Conservation (phyloP, 352 stramenopile species). For the Pythium graminicola region DNA sequence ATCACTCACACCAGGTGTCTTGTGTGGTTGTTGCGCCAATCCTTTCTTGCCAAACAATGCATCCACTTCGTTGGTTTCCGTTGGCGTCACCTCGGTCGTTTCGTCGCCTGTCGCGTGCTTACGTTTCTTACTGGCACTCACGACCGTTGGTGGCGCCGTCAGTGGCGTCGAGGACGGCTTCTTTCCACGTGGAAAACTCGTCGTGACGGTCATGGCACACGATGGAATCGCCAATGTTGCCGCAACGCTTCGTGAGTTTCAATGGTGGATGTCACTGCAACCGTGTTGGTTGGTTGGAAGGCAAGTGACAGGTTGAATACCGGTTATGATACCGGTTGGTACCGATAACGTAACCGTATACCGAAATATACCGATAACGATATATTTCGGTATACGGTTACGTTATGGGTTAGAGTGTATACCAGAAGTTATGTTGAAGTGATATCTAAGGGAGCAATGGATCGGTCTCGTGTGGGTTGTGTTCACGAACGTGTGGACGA, state of each 20-base stretch:
- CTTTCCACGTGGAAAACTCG: slow-evolving; percentile 71
- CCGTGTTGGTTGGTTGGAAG: slow-evolving; percentile 11
- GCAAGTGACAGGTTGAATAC: too few species aligned
- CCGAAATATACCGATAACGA: too few species aligned
- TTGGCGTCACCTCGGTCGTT: slow-evolving; percentile 8
- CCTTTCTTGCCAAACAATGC: slow-evolving; percentile 79
- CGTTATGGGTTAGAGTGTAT: background rate
- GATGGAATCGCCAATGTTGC: background rate
- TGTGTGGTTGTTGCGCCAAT: slow-evolving; percentile 25
- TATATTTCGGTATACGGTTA: too few species aligned
- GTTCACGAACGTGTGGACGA: background rate
- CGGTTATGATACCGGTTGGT: too few species aligned
- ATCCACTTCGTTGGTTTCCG: slow-evolving; percentile 30
- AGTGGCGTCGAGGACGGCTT: slow-evolving; percentile 40
- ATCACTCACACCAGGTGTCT: slow-evolving; percentile 16
- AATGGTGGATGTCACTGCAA: slow-evolving; percentile 11
- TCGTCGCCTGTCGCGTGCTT: slow-evolving; percentile 26
- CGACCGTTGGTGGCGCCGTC: slow-evolving; percentile 19
- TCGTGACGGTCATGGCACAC: slow-evolving; percentile 5
- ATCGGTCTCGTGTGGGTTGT: slow-evolving; percentile 13
- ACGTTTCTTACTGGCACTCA: slow-evolving; percentile 34
- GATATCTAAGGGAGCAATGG: slow-evolving; percentile 11
- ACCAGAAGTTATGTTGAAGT: background rate
- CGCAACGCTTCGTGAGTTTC: slow-evolving; percentile 2
- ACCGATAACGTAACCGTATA: too few species aligned